Evolutionary conservation across 2,329 filamentous ascomycete species (phyloP), one percentile per base, ranked within the genome.

Genomic region (Plectosphaerella cucumerina): DNA sequence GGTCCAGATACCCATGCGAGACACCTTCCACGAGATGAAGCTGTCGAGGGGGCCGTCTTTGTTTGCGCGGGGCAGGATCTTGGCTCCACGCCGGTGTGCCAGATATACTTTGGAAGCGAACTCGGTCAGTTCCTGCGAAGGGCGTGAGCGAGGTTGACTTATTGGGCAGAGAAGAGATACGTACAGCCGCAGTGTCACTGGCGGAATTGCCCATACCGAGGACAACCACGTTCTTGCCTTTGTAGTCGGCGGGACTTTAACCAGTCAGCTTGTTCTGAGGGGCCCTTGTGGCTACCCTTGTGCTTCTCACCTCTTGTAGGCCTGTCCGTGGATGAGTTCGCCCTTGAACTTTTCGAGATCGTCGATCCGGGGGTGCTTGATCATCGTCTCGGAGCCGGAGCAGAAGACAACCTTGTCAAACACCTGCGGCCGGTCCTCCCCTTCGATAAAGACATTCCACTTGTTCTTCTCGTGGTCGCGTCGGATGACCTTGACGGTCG

Each of bases 191-290:
- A 12, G 55, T 57, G 33, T 64, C 62, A 22, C 50, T 53, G 4
- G 60, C 59, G 2, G 62, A 61, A 41, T 62, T 64, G 3, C 62
- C 62, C 41, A 62, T 56, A 6, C 62, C 62, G 4, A 64, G 47
- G 6, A 64, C 55, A 5, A 64, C 34, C 2, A 62, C 58, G 9
- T 52, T 62, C 44, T 60, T 58, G 4, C 50, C 58, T 5, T 50
- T 43, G 34, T 56, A 60, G 6, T 53, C 48, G n/a, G 55, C 50
- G 1, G 57, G 47, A 4, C 58, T 62, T 15, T 4, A 6, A 3
- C 9, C 14, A n/a, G 5, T 22, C 26, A 31, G 17, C 4, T 3
- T 17, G 5, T 39, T 9, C 2, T 39, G 11, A 9, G n/a, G n/a
- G n/a, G n/a, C n/a, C n/a, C n/a, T n/a, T 6, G 4, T 39, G 12